Base-by-base conservation (phyloP, 176 grass and related monocot genomes). In the barley (Hordeum vulgare) region DNA sequence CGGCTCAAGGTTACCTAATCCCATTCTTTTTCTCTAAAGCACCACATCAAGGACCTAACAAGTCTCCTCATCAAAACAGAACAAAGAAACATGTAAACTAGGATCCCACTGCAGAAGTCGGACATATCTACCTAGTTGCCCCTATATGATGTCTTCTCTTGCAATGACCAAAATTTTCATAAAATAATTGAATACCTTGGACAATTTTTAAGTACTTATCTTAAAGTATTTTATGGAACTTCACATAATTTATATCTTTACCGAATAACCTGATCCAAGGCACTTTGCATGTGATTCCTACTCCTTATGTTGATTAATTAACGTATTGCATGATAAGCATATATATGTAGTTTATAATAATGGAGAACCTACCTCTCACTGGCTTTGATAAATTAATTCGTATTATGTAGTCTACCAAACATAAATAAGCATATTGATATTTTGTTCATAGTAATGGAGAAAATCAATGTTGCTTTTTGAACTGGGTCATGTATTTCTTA, bases 1-100 rank as follows among this genome's bases (percentile, higher is more conserved):
- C 20, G 93, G 66, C 78, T 99, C 93, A 82, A 99, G 85, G 71
- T 76, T 88, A 33, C 88, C 86, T 76, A 99, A 68, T 79, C 93
- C 96, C 91, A 99, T 94, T 77, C 77, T 90, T 69, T 87, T 86
- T 84, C 88, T 96, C 96, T 99, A 84, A 80, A 86, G 33, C 26
- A 87, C 59, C 59, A 54, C 75, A 75, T 89, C 80, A 89, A 97
- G 74, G 91, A 62, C 65, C 81, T 13, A 79, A 66, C 42, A 9
- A 1, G 34, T 41, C 6, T 74, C 53, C 9, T 15, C 9, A 33
- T 66, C 12, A 12, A 14, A 64, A 78, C 13, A 73, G 15, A 73
- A 23, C 9, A 59, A 28, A 58, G 23, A 27, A 73, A 76, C 1
- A 80, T 3, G 0, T 76, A n/a, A 64, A 76, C 54, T 28, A 71